These are phyloP conservation scores for Elaeis oleifera DNA, from an alignment of 202 grass and related monocot genomes.

Conservation along the genomic window DNA sequence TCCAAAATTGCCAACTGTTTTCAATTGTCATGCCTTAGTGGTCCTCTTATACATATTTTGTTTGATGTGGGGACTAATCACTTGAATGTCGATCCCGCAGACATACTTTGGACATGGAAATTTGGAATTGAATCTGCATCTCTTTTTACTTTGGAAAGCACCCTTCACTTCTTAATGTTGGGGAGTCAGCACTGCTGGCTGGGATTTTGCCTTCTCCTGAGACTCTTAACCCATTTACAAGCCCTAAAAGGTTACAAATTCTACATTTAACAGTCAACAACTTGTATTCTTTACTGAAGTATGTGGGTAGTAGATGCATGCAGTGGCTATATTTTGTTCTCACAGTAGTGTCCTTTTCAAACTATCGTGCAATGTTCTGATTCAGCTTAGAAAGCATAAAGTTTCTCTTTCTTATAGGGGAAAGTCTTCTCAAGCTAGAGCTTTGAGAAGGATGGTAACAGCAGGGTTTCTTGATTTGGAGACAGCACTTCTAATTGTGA, in stretches of 20 bases:
- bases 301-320: too few species aligned
- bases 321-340: too few species aligned
- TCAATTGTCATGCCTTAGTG: too few species aligned
- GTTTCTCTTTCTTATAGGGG: background rate
- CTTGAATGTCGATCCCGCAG: background rate
- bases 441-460: slow-evolving; percentile 6
- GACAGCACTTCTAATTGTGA: slow-evolving; percentile 8
- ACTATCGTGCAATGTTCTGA: too few species aligned
- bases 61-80: background rate
- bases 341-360: too few species aligned
- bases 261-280: background rate
- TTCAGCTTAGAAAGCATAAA: too few species aligned
- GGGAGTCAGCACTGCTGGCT: slow-evolving; percentile 7
- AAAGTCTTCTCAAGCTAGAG: slow-evolving; percentile 9
- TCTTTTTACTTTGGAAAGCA: slow-evolving; percentile 5
- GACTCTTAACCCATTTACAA: slow-evolving; percentile 8
- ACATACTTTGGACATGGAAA: slow-evolving; percentile 4
- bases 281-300: too few species aligned
- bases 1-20: too few species aligned
- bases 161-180: slow-evolving; percentile 2
- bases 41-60: background rate
- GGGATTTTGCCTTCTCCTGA: slow-evolving; percentile 14
- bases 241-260: background rate
- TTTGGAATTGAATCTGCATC: slow-evolving; percentile 14
- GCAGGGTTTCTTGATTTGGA: slow-evolving; percentile 9